phyloP scores from a whole-genome alignment of 1,284 basidiomycete genomes.

The Apiotrichum veenhuisii region DNA sequence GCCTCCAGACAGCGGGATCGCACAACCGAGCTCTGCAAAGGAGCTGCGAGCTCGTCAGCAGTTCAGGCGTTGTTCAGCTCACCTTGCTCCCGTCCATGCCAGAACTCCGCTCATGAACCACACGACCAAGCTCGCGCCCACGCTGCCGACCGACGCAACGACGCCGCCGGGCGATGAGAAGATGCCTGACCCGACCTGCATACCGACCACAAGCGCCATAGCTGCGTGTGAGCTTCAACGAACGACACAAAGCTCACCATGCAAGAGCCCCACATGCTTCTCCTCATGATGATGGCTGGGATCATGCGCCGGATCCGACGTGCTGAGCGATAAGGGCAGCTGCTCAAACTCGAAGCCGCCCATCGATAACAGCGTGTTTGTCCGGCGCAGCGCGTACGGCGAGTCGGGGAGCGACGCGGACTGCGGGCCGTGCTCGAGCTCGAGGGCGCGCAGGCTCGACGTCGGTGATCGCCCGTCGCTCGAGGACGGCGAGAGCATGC shows the following conservation, averaged over 20 bases:
- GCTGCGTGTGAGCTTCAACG: slow-evolving; percentile 52
- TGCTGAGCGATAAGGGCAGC: slow-evolving; percentile 67
- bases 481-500: slow-evolving; percentile 40
- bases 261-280: slow-evolving; percentile 71
- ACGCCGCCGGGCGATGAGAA: slow-evolving; percentile 92
- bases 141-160: slow-evolving; percentile 75
- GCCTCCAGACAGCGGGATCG: slow-evolving; percentile 65
- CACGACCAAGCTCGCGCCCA: slow-evolving; percentile 74
- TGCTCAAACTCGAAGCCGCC: slow-evolving; percentile 70
- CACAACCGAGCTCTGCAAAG: slow-evolving; percentile 70
- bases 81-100: slow-evolving; percentile 81
- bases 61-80: slow-evolving; percentile 3
- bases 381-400: slow-evolving; percentile 7
- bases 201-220: slow-evolving; percentile 75
- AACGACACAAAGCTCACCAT: slow-evolving; percentile 55
- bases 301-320: slow-evolving; percentile 55
- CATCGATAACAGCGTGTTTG: slow-evolving; percentile 59
- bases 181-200: slow-evolving; percentile 88
- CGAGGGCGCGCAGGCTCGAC: slow-evolving; percentile 70
- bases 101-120: slow-evolving; percentile 76
- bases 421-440: slow-evolving; percentile 54
- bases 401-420: slow-evolving; percentile 38
- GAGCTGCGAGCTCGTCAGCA: slow-evolving; percentile 55
- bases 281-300: slow-evolving; percentile 54
- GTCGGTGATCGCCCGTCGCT: slow-evolving; percentile 53